These are phyloP conservation scores for Colletotrichum abscissum DNA, from an alignment of 2,329 filamentous ascomycete genomes.

Conservation along the genomic window DNA sequence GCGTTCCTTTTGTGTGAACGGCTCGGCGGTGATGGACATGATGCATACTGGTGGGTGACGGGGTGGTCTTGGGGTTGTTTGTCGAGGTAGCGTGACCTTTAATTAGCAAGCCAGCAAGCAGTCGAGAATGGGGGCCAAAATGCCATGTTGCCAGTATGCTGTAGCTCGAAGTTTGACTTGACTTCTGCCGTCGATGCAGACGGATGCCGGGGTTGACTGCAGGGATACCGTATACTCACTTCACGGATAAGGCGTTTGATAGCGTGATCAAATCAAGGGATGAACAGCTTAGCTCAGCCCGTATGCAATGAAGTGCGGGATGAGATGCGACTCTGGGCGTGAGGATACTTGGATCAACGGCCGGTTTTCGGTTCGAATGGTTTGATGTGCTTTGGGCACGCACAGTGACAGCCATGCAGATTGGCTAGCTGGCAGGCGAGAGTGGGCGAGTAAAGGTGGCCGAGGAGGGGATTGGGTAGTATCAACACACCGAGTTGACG, in stretches of 20 bases:
- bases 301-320: neutral
- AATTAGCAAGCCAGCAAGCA: slow-evolving; percentile 16
- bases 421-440: neutral
- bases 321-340: neutral
- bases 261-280: slow-evolving; percentile 22
- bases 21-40: slow-evolving; percentile 17
- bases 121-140: neutral
- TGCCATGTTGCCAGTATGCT: neutral
- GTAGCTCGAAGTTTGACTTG: neutral
- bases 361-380: neutral
- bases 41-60: slow-evolving; percentile 12
- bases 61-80: neutral
- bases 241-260: neutral
- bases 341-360: neutral
- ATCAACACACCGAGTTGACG: slow-evolving; percentile 11
- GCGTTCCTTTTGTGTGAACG: neutral
- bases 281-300: slow-evolving; percentile 10
- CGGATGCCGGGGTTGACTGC: slow-evolving; percentile 7
- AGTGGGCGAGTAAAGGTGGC: neutral
- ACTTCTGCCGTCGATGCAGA: neutral
- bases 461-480: neutral
- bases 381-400: slow-evolving; percentile 3
- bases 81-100: slow-evolving; percentile 13
- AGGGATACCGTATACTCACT: slow-evolving; percentile 2
- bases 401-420: neutral